Evolutionary conservation across 495 filamentous ascomycete genomes (phyloP).

Genomic region (Friedmanniomyces simplex): DNA sequence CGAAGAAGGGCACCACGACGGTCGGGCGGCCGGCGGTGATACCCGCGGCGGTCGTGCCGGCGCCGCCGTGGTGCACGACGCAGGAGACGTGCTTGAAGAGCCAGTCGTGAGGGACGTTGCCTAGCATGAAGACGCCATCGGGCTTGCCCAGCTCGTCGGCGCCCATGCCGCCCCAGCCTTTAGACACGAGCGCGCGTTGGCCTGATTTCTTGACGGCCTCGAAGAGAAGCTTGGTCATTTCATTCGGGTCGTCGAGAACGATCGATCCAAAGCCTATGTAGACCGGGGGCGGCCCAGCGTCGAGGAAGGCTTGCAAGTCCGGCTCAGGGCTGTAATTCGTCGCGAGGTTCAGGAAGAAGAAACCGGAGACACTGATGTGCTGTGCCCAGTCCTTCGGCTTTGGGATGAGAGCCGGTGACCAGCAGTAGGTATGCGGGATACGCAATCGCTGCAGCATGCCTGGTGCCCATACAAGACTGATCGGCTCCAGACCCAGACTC

Average conservation of each 20-base stretch:
- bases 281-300: conserved; percentile 44
- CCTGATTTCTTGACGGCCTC: conserved; percentile 43
- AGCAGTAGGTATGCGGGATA: conserved; percentile 55
- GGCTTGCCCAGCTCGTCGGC: conserved; percentile 33
- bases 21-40: conserved; percentile 49
- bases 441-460: conserved; percentile 35
- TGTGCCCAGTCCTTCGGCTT: conserved; percentile 52
- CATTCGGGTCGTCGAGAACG: conserved; percentile 49
- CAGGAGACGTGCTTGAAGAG: conserved; percentile 52
- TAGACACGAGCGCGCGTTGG: conserved; percentile 49
- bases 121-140: conserved; percentile 46
- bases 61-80: conserved; percentile 58
- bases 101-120: conserved; percentile 56
- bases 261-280: conserved; percentile 64
- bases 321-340: conserved; percentile 42
- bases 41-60: conserved; percentile 55
- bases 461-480: conserved; percentile 42
- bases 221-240: conserved; percentile 43
- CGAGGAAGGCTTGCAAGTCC: conserved; percentile 44
- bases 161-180: conserved; percentile 55
- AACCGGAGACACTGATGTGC: conserved; percentile 50
- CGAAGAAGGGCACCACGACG: conserved; percentile 54
- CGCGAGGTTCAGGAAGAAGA: conserved; percentile 47
- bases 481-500: conserved; percentile 43
- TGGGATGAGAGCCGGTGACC: conserved; percentile 52